These are phyloP conservation scores for Lupinus albus DNA, from an alignment of 306 rosid genomes.

Conservation along the genomic window DNA sequence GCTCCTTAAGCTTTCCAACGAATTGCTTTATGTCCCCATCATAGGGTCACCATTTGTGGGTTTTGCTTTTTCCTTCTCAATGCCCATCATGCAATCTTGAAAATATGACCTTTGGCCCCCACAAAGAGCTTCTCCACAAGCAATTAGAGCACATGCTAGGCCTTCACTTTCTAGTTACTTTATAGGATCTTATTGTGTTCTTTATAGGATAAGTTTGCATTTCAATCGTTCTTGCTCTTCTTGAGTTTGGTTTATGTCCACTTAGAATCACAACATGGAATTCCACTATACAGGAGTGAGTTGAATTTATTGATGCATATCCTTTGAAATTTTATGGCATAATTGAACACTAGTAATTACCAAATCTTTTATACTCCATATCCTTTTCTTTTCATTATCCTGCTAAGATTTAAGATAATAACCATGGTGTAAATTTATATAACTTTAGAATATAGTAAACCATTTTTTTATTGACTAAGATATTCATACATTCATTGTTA, in stretches of 20 bases:
- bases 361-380: constrained; percentile 22
- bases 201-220: constrained; percentile 33
- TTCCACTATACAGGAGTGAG: constrained; percentile 13
- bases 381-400: constrained; percentile 28
- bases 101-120: constrained; percentile 37
- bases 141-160: constrained; percentile 46
- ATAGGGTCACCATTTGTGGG: constrained; percentile 41
- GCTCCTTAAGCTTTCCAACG: constrained; percentile 36
- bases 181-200: constrained; percentile 21
- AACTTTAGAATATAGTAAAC: neutral
- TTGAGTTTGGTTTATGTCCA: constrained; percentile 27
- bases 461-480: no score
- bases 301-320: neutral
- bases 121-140: constrained; percentile 36
- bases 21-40: constrained; percentile 44
- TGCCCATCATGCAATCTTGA: constrained; percentile 50
- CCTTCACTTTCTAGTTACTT: constrained; percentile 33
- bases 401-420: constrained; percentile 36
- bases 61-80: constrained; percentile 38
- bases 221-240: constrained; percentile 39
- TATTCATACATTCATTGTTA: no score
- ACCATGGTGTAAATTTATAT: constrained; percentile 25
- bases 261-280: constrained; percentile 25
- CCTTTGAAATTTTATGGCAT: constrained; percentile 30
- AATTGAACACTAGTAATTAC: constrained; percentile 10